Evolutionary conservation across 1,139 yeast genomes (phyloP), one percentile per base, ranked within the genome.

Genomic region (Petasospora rhodanensis): DNA sequence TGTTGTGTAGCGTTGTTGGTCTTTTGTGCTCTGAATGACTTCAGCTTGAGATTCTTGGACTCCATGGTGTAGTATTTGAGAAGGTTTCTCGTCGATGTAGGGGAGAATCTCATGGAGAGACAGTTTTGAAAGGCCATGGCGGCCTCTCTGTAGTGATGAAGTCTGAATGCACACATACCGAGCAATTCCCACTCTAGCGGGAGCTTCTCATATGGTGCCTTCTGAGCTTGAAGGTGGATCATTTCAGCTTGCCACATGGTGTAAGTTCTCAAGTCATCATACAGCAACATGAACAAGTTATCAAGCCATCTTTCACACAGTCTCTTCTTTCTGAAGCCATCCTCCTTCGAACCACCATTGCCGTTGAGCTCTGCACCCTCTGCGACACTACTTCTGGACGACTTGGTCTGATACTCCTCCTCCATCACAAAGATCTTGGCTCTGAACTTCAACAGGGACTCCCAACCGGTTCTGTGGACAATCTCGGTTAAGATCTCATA

Each of bases 291-390:
- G 58, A 93, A 91, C 41, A 93, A 66, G 51, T 87, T 85, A 56
- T 93, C 99, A 43, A 93, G 70, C 96, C 98, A 89, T 52, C 97
- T 75, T 61, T 93, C 98, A 62, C 98, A 91, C 37, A 93, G 70
- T 44, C 98, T 70, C 54, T 93, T 93, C 54, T 46, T 41, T 28
- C 42, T 51, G 32, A 49, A 49, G 0, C 41, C 39, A 12, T 37
- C 35, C 9, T 20, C 23, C 12, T 3, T 11, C 28, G 5, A 23
- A 9, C 13, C 19, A 13, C 27, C 33, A 15, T 27, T 30, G 6
- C 33, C 35, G 18, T 29, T 28, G 3, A 23, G 11, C 3, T 18
- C 14, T 4, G 18, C 16, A 7, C 11, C 23, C 8, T 34, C 29
- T 2, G 25, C 19, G 22, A 62, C 58, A 32, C 70, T 51, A 72